Conservation (phyloP, 2,329 filamentous ascomycete species). For the Byssoonygena ceratinophila region DNA sequence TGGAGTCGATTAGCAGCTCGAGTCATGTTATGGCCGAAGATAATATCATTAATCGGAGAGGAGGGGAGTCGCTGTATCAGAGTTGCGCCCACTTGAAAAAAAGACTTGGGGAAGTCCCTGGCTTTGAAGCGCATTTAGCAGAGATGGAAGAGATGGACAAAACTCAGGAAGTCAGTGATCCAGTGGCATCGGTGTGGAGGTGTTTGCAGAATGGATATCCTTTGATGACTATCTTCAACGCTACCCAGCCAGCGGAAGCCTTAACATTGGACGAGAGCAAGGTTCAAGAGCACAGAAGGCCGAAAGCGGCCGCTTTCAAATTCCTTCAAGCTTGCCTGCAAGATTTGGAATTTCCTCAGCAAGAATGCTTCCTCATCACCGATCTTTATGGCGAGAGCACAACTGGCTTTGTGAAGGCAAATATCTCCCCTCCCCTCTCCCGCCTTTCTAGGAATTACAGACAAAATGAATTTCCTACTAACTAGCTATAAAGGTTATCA, state of each 20-base stretch:
- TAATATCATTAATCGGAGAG: slow-evolving; percentile 96
- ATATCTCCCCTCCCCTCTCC: not conserved
- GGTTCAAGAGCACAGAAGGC: slow-evolving; percentile 59
- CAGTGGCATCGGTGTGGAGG: slow-evolving; percentile 84
- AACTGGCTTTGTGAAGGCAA: slow-evolving; percentile 88
- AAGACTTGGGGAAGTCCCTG: slow-evolving; percentile 71
- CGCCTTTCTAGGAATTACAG: not conserved
- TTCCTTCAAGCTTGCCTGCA: slow-evolving; percentile 83
- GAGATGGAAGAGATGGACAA: slow-evolving; percentile 61
- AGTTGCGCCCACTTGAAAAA: slow-evolving; percentile 80
- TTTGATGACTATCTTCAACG: slow-evolving; percentile 80
- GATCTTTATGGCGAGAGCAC: slow-evolving; percentile 92
- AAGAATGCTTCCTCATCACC: slow-evolving; percentile 82
- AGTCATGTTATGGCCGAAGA: slow-evolving; percentile 54
- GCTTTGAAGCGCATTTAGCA: slow-evolving; percentile 63
- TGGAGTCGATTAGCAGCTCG: slow-evolving; percentile 29
- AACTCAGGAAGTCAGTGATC: slow-evolving; percentile 55
- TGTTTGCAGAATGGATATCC: slow-evolving; percentile 75
- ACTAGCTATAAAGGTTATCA: slow-evolving; percentile 53
- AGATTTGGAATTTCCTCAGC: slow-evolving; percentile 65
- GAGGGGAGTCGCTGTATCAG: slow-evolving; percentile 91
- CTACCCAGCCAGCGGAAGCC: slow-evolving; percentile 58
- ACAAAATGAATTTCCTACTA: not conserved
- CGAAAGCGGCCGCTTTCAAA: slow-evolving; percentile 81
- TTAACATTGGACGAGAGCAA: slow-evolving; percentile 57